These are phyloP conservation scores for Trametes sp. DNA, from an alignment of 1,284 basidiomycete species.

Conservation along the genomic window DNA sequence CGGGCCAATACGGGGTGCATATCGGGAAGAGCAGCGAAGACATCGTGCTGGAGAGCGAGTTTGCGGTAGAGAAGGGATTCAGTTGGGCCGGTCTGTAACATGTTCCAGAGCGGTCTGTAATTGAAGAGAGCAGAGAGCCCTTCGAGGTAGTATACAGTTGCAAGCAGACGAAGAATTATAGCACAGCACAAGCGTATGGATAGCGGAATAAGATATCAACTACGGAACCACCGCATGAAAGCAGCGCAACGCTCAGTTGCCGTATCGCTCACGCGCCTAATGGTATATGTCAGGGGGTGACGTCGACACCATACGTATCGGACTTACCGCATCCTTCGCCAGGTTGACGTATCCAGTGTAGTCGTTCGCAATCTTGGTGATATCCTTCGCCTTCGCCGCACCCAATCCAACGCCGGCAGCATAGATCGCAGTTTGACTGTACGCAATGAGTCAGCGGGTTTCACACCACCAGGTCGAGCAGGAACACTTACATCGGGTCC, in stretches of 20 bases:
- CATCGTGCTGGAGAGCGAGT: slow-evolving; percentile 47
- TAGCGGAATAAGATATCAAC: slow-evolving; percentile 13
- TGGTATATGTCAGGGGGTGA: not conserved
- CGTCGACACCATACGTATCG: not conserved
- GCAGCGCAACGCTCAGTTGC: slow-evolving; percentile 27
- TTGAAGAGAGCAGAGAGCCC: not conserved
- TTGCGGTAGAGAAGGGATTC: slow-evolving; percentile 49
- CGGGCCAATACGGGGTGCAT: slow-evolving; percentile 54
- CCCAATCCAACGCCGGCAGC: slow-evolving; percentile 88
- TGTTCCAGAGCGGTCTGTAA: too few species aligned
- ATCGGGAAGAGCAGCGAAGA: slow-evolving; percentile 58
- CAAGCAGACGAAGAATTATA: slow-evolving; percentile 11
- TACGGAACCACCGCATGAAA: not conserved
- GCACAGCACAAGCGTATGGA: not conserved
- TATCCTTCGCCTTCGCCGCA: slow-evolving; percentile 85
- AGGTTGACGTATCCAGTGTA: slow-evolving; percentile 77
- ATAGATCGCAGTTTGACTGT: slow-evolving; percentile 83
- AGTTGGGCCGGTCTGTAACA: slow-evolving; percentile 56
- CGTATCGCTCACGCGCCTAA: slow-evolving; percentile 44
- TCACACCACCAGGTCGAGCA: not conserved
- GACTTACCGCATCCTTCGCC: slow-evolving; percentile 67
- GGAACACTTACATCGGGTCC: slow-evolving; percentile 75
- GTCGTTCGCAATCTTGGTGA: slow-evolving; percentile 77
- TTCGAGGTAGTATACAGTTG: not conserved
- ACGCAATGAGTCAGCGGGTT: not conserved